Evolutionary conservation across 164 flowering plant genomes (phyloP), one percentile per base, ranked within the genome.

Genomic region (Dillenia turbinata): DNA sequence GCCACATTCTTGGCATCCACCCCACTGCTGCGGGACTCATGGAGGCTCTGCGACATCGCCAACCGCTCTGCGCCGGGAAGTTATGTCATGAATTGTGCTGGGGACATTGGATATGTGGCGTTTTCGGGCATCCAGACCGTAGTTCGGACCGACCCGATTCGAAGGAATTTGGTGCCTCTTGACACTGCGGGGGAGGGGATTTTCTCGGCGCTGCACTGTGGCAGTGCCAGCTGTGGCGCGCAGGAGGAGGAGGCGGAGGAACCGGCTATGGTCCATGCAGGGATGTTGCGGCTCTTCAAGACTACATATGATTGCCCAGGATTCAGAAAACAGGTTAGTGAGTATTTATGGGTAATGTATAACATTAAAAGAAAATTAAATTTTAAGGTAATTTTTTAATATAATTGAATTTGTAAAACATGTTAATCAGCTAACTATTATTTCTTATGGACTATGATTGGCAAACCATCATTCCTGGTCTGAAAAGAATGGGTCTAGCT

Each of bases 1-100:
- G 93, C 84, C 13, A 53, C 63, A 19, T 79, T 82, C 56, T 13
- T 90, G 68, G 85, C 81, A 0, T 85, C 96, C 4, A 90, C 93
- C 8, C 78, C 87, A 0, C 33, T 90, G 64, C 56, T 83, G 1
- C 33, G 54, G 22, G 81, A 83, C 6, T 73, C 91, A 55, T 90
- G 91, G 91, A 61, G 69, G 66, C 68, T 76, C 0, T 87, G 91
- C 76, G 24, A 45, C 52, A n/a, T 15, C 3, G 86, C 87, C 58
- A 83, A 83, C 78, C 11, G 73, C 19, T 46, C 65, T 1, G 72
- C 73, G 0, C 79, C 71, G 10, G 40, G 49, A 15, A 44, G 79
- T 43, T 80, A 77, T 66, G 61, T 64, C 13, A 51, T 71, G 6
- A 65, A 80, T 7, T 71, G 40, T 12, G 43, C 62, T 5, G 88